These are phyloP conservation scores for Carnegiea gigantea DNA, from an alignment of 179 eudicot genomes.

Conservation along the genomic window DNA sequence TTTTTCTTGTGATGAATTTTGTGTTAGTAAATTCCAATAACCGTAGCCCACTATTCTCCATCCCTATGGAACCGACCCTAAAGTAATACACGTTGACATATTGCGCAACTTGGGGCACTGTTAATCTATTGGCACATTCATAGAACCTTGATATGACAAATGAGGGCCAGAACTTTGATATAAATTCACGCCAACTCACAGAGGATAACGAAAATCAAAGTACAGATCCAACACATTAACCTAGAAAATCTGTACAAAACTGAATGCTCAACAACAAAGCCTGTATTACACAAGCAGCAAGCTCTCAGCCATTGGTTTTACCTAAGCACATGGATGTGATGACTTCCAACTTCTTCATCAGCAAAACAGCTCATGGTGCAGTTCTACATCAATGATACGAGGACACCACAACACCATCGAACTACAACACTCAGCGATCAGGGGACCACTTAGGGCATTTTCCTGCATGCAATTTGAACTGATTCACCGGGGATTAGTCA, in stretches of 20 bases:
- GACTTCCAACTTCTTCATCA: not conserved
- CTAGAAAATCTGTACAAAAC: not conserved
- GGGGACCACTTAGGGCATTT: not conserved
- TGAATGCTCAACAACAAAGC: not conserved
- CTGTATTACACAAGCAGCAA: not conserved
- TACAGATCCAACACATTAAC: not conserved
- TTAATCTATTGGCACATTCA: not conserved
- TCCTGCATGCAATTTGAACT: not conserved
- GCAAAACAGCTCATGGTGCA: not conserved
- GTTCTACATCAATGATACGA: not conserved
- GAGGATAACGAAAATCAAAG: not conserved
- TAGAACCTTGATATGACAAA: not conserved
- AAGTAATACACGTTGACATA: too few species aligned
- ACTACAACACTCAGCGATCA: not conserved
- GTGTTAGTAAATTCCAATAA: too few species aligned
- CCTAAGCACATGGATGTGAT: not conserved
- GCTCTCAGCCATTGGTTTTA: not conserved
- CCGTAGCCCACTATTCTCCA: too few species aligned
- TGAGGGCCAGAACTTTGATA: not conserved
- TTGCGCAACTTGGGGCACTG: not conserved
- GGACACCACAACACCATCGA: not conserved
- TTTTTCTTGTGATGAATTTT: too few species aligned
- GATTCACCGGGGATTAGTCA: not conserved
- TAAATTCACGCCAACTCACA: not conserved
- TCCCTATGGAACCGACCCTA: too few species aligned